A percentile compares a stretch with the other conserved stretches of the same genome.
phyloP scores from a whole-genome alignment of 495 filamentous ascomycete genomes.

The Aspergillus biplanus region DNA sequence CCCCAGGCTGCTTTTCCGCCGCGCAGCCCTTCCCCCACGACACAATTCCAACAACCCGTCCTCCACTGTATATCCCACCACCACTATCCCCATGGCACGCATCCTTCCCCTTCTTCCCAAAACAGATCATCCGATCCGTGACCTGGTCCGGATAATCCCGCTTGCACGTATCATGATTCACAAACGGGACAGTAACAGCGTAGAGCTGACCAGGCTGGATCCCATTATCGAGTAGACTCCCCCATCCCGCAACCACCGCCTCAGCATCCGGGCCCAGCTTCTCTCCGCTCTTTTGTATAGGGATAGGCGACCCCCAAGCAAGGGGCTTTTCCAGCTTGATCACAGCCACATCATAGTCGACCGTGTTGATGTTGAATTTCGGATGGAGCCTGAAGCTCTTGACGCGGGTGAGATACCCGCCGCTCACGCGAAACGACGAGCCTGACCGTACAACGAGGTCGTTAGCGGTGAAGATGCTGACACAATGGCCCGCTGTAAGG shows the following conservation, averaged over 20 bases:
- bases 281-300: neutral
- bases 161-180: neutral
- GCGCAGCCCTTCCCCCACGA: conserved; percentile 22
- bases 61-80: conserved; percentile 6
- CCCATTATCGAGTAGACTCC: neutral
- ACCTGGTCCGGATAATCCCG: conserved; percentile 5
- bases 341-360: conserved; percentile 18
- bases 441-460: conserved; percentile 11
- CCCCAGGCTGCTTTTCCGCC: conserved; percentile 5
- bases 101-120: conserved; percentile 13
- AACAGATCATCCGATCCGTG: conserved; percentile 17
- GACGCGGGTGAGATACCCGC: conserved; percentile 9
- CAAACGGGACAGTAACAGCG: conserved; percentile 9
- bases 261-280: neutral
- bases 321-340: conserved; percentile 5
- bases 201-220: neutral
- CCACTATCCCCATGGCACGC: conserved; percentile 18
- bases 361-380: conserved; percentile 3
- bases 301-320: neutral
- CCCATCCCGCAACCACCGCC: conserved; percentile 15
- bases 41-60: conserved; percentile 16
- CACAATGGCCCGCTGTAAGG: conserved; percentile 21
- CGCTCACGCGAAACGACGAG: conserved; percentile 1
- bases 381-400: conserved; percentile 8
- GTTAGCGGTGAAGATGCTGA: neutral